Evolutionary conservation across 2,329 filamentous ascomycete genomes (phyloP), one percentile per base, ranked within the genome.

Genomic region (Colletotrichum higginsianum): DNA sequence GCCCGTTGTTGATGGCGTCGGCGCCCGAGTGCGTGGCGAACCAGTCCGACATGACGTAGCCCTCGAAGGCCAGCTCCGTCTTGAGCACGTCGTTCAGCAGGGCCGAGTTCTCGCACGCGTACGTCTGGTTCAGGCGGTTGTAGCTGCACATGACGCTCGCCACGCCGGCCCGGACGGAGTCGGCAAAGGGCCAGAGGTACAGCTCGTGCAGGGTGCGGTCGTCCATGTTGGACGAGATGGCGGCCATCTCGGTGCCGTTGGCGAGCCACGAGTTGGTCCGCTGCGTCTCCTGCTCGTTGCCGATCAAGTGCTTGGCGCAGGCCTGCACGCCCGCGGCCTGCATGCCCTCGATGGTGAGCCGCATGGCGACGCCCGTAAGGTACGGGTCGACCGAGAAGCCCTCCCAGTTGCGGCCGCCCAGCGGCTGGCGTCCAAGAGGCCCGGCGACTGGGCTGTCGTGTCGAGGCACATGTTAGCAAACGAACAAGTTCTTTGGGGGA

Each of bases 341-440:
- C 79, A 89, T 85, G 0, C 85, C 92, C 73, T 87, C 82, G 63
- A 93, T 86, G 0, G 90, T 92, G 79, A 91, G 86, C n/a, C 84
- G 85, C 78, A 91, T 88, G 12, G 87, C 89, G 73, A 92, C 84
- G 18, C 91, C 92, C 15, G 90, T 73, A 1, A 96, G 86, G 60
- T 96, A 94, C 0, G 94, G 93, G 78, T 97, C 94, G 0, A 91
- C 86, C 0, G 93, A 92, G 78, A 96, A 96, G 0, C 92, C 93
- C 79, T 96, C 94, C 94, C 94, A 97, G 78, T 94, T 95, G 52
- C 94, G 86, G 0, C 94, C 94, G 47, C 91, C 94, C 57, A 89
- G 85, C 1, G 93, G 91, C 76, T 91, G 88, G 75, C 93, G 90
- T 9, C 94, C 94, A 3, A 97, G 79, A 0, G 93, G 91, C 0